Conservation (phyloP, 306 rosid species). For the Psophocarpus tetragonolobus region DNA sequence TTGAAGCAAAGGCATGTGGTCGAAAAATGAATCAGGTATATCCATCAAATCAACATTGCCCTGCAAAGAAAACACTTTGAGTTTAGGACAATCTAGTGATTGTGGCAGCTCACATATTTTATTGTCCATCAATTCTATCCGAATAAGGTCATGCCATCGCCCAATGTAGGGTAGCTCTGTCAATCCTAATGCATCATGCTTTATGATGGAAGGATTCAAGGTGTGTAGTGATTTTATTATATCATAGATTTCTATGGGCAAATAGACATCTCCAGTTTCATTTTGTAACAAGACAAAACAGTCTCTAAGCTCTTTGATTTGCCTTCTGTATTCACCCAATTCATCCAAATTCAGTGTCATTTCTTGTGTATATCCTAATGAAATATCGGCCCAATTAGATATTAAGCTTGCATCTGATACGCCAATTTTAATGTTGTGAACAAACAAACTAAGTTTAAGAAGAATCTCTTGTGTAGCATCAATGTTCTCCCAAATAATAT, state of each 20-base stretch:
- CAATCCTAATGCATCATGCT: not conserved
- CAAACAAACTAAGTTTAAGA: not conserved
- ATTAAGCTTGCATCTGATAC: not conserved
- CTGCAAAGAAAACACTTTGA: not conserved
- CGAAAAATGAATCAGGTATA: slow-evolving; percentile 9
- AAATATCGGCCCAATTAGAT: not conserved
- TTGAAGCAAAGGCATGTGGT: slow-evolving; percentile 17
- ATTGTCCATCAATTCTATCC: not conserved
- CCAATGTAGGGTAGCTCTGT: not conserved
- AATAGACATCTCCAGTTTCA: not conserved
- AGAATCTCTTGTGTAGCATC: not conserved
- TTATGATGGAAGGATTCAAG: not conserved
- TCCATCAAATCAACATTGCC: slow-evolving; percentile 10
- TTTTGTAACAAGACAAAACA: not conserved
- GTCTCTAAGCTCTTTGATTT: not conserved
- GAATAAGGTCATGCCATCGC: too few species aligned
- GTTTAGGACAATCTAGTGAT: not conserved
- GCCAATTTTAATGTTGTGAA: not conserved
- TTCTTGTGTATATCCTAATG: too few species aligned
- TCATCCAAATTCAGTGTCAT: too few species aligned
- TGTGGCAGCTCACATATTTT: slow-evolving; percentile 23
- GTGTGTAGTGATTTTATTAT: not conserved
- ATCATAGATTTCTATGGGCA: not conserved
- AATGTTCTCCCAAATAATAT: not conserved
- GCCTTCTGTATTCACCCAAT: not conserved